phyloP scores from a whole-genome alignment of 2,329 filamentous ascomycete genomes.

The Trichophyton mentagrophytes region DNA sequence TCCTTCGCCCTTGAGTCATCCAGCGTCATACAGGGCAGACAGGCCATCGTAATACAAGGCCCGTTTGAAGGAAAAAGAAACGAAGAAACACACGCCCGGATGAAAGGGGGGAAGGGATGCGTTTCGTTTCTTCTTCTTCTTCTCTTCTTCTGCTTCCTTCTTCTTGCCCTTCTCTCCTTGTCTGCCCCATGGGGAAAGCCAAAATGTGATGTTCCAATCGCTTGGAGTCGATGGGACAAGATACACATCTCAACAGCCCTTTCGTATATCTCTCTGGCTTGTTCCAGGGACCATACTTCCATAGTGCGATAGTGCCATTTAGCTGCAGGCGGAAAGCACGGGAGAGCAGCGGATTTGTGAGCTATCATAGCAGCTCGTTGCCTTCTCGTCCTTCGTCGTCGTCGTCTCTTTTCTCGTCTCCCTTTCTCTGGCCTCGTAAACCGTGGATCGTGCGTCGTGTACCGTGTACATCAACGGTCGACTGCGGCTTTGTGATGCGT shows the following conservation, averaged over 20 bases:
- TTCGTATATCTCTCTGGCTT: no score
- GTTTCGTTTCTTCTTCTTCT: neutral
- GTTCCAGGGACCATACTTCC: no score
- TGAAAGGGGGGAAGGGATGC: neutral
- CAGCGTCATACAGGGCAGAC: neutral
- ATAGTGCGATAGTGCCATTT: no score
- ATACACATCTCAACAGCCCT: neutral
- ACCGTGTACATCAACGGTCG: neutral
- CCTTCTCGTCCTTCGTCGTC: neutral
- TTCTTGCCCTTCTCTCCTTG: no score
- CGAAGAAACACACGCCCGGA: neutral
- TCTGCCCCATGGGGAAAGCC: conserved; percentile 1
- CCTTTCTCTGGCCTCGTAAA: neutral
- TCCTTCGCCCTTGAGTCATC: neutral
- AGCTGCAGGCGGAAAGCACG: no score
- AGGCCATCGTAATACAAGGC: neutral
- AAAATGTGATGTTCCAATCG: neutral
- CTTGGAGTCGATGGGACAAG: neutral
- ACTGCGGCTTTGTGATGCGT: neutral
- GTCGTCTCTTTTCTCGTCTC: neutral
- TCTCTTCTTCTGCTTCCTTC: neutral
- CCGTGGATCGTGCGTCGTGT: neutral
- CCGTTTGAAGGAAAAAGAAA: neutral
- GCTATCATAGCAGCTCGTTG: neutral
- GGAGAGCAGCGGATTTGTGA: neutral